Evolutionary conservation across 2,329 filamentous ascomycete species (phyloP).

Genomic region (Penicillium griseofulvum): DNA sequence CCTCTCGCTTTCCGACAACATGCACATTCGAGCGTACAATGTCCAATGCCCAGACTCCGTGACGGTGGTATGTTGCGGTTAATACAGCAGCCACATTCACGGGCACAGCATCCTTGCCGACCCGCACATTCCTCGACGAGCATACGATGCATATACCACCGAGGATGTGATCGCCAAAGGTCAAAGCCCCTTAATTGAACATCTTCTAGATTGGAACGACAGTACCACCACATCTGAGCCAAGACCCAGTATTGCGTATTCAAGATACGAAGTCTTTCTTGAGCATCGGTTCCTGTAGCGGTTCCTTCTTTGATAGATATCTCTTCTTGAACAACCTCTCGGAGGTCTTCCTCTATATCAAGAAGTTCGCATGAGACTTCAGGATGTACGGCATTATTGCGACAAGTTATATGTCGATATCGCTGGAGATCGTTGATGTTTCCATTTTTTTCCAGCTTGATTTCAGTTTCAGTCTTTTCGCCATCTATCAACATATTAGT

Average conservation of each 20-base stretch:
- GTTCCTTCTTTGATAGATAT: neutral
- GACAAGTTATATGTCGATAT: neutral
- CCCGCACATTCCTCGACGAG: neutral
- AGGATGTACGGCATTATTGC: neutral
- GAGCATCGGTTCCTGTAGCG: neutral
- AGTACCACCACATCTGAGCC: neutral
- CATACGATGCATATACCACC: neutral
- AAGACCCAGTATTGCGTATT: neutral
- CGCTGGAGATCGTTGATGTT: neutral
- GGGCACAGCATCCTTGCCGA: neutral
- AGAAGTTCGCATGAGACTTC: neutral
- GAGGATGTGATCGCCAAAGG: neutral
- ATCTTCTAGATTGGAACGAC: neutral
- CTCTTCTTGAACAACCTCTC: conserved; percentile 1
- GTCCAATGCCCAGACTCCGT: neutral
- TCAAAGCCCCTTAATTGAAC: neutral
- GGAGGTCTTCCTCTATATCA: neutral
- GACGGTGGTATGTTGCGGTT: neutral
- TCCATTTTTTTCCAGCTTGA: neutral
- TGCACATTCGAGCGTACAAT: neutral
- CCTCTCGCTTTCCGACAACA: neutral
- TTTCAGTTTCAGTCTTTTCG: conserved; percentile 5
- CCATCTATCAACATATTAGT: conserved; percentile 3
- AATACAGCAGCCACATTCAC: neutral
- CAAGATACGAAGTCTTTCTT: neutral